These are phyloP conservation scores for Eucalyptus leucophloia DNA, from an alignment of 345 rosid species.

Conservation along the genomic window DNA sequence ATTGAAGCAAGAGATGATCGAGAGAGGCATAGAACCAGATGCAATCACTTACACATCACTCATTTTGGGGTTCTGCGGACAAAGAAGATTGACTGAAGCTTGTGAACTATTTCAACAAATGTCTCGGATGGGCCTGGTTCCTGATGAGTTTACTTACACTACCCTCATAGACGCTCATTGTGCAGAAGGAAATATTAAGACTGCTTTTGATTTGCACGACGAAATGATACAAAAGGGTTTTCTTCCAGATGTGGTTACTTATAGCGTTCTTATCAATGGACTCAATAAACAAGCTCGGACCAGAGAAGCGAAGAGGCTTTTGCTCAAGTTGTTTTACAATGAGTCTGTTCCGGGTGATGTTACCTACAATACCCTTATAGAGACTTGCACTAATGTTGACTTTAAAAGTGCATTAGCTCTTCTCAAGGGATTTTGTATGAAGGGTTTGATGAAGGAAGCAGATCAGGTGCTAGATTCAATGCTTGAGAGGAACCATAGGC, in stretches of 20 bases:
- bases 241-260: constrained; percentile 83
- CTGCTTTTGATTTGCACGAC: constrained; percentile 55
- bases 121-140: constrained; percentile 29
- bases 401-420: constrained; percentile 58
- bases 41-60: constrained; percentile 61
- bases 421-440: constrained; percentile 85
- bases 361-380: constrained; percentile 56
- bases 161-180: constrained; percentile 69
- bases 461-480: constrained; percentile 58
- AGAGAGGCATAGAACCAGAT: constrained; percentile 51
- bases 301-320: constrained; percentile 70
- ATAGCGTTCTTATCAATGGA: constrained; percentile 81
- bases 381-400: constrained; percentile 50
- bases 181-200: constrained; percentile 42
- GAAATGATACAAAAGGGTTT: constrained; percentile 71
- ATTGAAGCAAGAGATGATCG: constrained; percentile 50
- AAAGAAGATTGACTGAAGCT: constrained; percentile 61
- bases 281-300: constrained; percentile 77
- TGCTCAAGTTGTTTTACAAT: constrained; percentile 70
- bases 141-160: constrained; percentile 71
- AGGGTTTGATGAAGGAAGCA: constrained; percentile 85
- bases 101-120: constrained; percentile 65
- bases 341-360: constrained; percentile 59
- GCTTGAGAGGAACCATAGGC: constrained; percentile 46
- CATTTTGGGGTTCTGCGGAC: constrained; percentile 66